These are phyloP conservation scores for Ceratorhiza oryzae-sativae DNA, from an alignment of 1,284 basidiomycete species.

Conservation along the genomic window DNA sequence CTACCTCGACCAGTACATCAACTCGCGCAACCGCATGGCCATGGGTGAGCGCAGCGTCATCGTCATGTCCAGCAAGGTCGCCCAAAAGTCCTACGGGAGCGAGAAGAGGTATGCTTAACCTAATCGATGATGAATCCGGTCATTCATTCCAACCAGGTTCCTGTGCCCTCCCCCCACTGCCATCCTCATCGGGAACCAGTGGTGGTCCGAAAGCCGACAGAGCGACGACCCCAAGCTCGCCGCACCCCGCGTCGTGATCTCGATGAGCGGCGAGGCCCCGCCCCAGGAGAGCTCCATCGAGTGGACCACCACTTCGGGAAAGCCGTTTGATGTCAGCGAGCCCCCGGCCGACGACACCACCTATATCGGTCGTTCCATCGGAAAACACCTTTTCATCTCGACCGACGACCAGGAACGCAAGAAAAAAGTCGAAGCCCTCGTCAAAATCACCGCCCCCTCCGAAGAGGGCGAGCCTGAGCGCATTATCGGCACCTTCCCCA, in stretches of 20 bases:
- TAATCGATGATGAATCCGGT: constrained; percentile 3
- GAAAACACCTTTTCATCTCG: constrained; percentile 89
- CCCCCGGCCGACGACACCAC: constrained; percentile 75
- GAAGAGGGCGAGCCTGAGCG: constrained; percentile 70
- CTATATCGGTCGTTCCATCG: constrained; percentile 85
- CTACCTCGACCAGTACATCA: constrained; percentile 83
- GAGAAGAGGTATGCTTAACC: constrained; percentile 76
- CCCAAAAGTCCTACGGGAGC: constrained; percentile 95
- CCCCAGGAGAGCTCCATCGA: constrained; percentile 84
- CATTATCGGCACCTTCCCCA: constrained; percentile 85
- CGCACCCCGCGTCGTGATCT: constrained; percentile 85
- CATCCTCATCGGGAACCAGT: constrained; percentile 91
- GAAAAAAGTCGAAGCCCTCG: constrained; percentile 89
- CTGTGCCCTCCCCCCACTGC: constrained; percentile 96
- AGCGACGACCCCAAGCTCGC: constrained; percentile 76
- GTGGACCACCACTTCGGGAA: constrained; percentile 83
- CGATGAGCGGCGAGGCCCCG: constrained; percentile 87
- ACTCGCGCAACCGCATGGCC: constrained; percentile 83
- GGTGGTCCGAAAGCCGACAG: constrained; percentile 82
- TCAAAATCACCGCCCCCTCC: constrained; percentile 83
- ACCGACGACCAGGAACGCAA: constrained; percentile 85
- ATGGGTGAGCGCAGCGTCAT: constrained; percentile 93
- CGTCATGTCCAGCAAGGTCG: constrained; percentile 95
- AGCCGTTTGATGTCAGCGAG: constrained; percentile 81
- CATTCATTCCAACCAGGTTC: constrained; percentile 62